Conservation (phyloP, 345 rosid genomes). For the Gossypioides kirkii region DNA sequence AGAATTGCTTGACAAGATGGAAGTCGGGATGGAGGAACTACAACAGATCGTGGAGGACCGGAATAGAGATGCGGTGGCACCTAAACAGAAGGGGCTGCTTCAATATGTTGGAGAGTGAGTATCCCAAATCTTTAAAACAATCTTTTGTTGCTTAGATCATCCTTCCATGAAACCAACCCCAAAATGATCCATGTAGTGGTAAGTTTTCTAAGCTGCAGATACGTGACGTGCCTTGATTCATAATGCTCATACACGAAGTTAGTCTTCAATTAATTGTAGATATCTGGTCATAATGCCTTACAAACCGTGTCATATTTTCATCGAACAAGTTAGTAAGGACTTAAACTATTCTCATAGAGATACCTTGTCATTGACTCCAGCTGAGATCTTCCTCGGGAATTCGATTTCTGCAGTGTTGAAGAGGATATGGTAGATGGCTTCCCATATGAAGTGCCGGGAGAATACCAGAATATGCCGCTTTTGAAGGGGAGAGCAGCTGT, state of each 20-base stretch:
- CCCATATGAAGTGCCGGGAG: slow-evolving; percentile 89
- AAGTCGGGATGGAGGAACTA: slow-evolving; percentile 81
- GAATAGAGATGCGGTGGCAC: slow-evolving; percentile 83
- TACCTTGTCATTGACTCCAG: slow-evolving; percentile 97
- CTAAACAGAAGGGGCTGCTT: slow-evolving; percentile 88
- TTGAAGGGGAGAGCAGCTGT: slow-evolving; percentile 93
- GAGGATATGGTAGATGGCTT: slow-evolving; percentile 99
- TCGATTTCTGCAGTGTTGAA: slow-evolving; percentile 99
- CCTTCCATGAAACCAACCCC: not conserved
- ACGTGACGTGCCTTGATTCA: not conserved
- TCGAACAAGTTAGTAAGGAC: slow-evolving; percentile 23
- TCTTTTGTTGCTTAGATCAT: not conserved
- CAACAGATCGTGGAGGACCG: slow-evolving; percentile 76
- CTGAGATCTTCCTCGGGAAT: slow-evolving; percentile 99
- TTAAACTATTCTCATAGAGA: slow-evolving; percentile 53
- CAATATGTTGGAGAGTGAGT: slow-evolving; percentile 80
- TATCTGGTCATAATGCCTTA: not conserved
- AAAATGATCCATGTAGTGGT: not conserved
- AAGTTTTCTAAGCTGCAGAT: not conserved
- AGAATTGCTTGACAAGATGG: slow-evolving; percentile 72
- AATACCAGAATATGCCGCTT: slow-evolving; percentile 75
- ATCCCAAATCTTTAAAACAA: not conserved
- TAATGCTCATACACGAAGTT: too few relatives aligned
- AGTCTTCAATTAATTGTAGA: too few relatives aligned
- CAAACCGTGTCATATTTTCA: not conserved